phyloP scores from a whole-genome alignment of 108 stramenopile genomes.

The Nitzschia palea region DNA sequence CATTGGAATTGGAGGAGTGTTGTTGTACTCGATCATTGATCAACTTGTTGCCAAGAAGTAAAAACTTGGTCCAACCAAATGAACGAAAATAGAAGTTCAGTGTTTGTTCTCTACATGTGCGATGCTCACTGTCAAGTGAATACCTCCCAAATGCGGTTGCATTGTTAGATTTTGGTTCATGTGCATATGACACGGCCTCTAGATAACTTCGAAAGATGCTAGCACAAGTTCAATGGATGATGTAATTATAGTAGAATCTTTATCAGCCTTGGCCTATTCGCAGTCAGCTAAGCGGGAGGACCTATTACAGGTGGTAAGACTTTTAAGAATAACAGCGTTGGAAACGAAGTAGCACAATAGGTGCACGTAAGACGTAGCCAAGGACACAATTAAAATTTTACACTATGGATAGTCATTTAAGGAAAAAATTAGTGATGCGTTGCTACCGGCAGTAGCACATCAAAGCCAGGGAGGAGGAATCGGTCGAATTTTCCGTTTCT shows the following conservation, averaged over 20 bases:
- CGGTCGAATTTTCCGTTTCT: not conserved
- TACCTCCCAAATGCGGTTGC: too few species aligned
- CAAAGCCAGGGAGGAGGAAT: not conserved
- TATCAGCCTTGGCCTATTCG: not conserved
- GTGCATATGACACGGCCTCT: too few species aligned
- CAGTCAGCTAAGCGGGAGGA: not conserved
- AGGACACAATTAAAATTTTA: not conserved
- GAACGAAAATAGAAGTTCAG: too few species aligned
- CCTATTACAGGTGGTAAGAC: not conserved
- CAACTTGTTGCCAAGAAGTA: conserved; percentile 39
- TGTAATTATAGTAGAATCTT: too few species aligned
- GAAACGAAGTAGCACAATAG: not conserved
- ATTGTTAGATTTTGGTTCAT: too few species aligned
- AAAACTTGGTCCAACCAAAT: too few species aligned
- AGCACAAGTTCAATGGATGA: not conserved
- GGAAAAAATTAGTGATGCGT: not conserved
- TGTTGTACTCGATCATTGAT: conserved; percentile 89
- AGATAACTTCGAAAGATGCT: too few species aligned
- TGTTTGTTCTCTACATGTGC: too few species aligned
- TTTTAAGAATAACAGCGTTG: not conserved
- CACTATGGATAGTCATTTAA: not conserved
- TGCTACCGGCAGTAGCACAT: not conserved
- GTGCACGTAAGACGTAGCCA: not conserved
- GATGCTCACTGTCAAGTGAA: too few species aligned
- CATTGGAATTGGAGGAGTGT: conserved; percentile 92